A percentile compares a stretch with the other conserved stretches of the same genome.
Conservation (phyloP, 2,329 filamentous ascomycete species). For the Aspergillus thermomutatus region DNA sequence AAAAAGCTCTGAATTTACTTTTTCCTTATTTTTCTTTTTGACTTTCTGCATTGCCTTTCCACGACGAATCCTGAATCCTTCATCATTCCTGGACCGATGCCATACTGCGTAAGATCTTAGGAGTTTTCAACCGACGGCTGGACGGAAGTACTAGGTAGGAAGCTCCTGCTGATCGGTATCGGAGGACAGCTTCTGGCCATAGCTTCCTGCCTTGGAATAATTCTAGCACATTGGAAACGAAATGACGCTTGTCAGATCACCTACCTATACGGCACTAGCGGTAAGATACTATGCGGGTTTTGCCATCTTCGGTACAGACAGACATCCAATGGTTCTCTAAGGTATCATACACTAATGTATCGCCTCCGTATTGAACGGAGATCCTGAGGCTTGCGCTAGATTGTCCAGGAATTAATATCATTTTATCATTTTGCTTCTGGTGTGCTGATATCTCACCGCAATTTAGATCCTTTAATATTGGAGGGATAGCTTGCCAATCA, state of each 20-base stretch:
- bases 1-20: neutral
- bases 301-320: neutral
- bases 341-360: neutral
- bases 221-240: neutral
- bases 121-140: neutral
- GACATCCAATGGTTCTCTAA: neutral
- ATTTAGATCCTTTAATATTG: neutral
- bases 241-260: neutral
- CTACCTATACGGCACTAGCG: neutral
- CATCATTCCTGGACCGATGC: neutral
- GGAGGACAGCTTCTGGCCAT: slow-evolving; percentile 26
- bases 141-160: neutral
- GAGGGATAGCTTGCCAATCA: no score
- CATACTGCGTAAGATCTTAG: neutral
- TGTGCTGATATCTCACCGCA: no score
- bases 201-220: slow-evolving; percentile 17
- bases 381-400: neutral
- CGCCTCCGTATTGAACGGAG: neutral
- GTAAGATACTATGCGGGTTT: neutral
- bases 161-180: neutral
- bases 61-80: neutral
- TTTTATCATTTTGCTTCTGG: neutral
- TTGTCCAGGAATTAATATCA: neutral
- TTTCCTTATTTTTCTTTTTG: neutral
- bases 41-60: neutral